These are phyloP conservation scores for Carex myosuroides DNA, from an alignment of 176 grass and related monocot species.

Conservation along the genomic window DNA sequence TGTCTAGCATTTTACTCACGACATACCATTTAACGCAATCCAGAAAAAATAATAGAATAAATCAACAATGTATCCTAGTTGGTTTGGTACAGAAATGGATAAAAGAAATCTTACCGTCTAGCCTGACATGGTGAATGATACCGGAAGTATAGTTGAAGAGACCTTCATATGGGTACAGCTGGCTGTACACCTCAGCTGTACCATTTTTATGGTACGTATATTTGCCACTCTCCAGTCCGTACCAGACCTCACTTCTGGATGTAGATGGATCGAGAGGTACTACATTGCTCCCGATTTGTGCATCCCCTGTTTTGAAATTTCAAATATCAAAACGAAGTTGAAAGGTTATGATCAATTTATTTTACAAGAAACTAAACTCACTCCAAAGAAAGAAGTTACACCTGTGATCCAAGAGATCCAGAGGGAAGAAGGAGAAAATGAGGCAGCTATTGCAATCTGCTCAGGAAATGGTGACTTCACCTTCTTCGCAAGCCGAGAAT, in stretches of 20 bases:
- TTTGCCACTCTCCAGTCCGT: slow-evolving; percentile 33
- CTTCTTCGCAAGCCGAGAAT: slow-evolving; percentile 43
- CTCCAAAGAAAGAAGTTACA: background rate
- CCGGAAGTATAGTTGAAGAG: slow-evolving; percentile 85
- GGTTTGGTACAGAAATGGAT: background rate
- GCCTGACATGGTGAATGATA: slow-evolving; percentile 74
- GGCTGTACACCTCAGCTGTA: slow-evolving; percentile 66
- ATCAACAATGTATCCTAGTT: background rate
- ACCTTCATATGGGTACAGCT: slow-evolving; percentile 75
- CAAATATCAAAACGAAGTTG: background rate
- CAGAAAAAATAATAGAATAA: background rate
- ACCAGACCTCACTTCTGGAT: slow-evolving; percentile 62
- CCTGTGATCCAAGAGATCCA: slow-evolving; percentile 92
- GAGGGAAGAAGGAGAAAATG: slow-evolving; percentile 37
- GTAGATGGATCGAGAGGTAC: slow-evolving; percentile 50
- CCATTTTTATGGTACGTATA: slow-evolving; percentile 36
- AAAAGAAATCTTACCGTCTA: slow-evolving; percentile 21
- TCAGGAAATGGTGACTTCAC: slow-evolving; percentile 49
- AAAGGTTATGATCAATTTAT: background rate
- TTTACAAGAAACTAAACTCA: background rate
- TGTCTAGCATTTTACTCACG: background rate
- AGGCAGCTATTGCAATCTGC: slow-evolving; percentile 74
- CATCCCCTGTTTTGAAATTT: slow-evolving; percentile 27
- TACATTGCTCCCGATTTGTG: slow-evolving; percentile 33
- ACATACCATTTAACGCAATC: background rate